Conservation (phyloP, 2,329 filamentous ascomycete species). For the Cercospora sp. region DNA sequence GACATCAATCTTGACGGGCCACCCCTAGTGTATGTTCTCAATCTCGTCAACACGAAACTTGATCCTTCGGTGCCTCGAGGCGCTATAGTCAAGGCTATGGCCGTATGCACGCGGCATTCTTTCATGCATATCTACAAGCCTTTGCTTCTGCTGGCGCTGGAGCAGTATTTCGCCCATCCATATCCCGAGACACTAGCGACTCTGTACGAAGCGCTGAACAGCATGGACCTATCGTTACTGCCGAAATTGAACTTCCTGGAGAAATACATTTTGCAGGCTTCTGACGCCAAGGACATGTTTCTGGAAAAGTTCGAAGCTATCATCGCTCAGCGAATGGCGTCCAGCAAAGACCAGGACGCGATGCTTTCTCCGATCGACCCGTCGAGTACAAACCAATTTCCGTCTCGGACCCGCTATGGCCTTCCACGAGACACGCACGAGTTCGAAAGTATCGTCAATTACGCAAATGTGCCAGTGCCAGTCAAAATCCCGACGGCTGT, state of each 20-base stretch:
- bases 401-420: constrained; percentile 59
- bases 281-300: constrained; percentile 93
- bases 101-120: constrained; percentile 94
- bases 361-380: constrained; percentile 19
- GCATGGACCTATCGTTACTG: constrained; percentile 94
- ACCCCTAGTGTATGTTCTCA: constrained; percentile 93
- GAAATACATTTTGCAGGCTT: constrained; percentile 80
- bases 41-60: constrained; percentile 96
- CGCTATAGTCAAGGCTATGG: constrained; percentile 96
- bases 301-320: constrained; percentile 97
- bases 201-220: constrained; percentile 89
- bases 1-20: constrained; percentile 71
- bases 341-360: constrained; percentile 51
- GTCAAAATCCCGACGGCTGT: constrained; percentile 94
- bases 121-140: constrained; percentile 99
- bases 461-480: constrained; percentile 94
- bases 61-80: constrained; percentile 90
- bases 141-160: constrained; percentile 81
- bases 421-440: constrained; percentile 95
- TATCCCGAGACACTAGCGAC: constrained; percentile 82
- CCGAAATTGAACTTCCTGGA: constrained; percentile 82
- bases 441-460: constrained; percentile 92
- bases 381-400: constrained; percentile 48
- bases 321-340: constrained; percentile 76
- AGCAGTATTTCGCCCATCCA: constrained; percentile 95